Conservation (phyloP, 352 stramenopile species). For the Phytophthora pistaciae region DNA sequence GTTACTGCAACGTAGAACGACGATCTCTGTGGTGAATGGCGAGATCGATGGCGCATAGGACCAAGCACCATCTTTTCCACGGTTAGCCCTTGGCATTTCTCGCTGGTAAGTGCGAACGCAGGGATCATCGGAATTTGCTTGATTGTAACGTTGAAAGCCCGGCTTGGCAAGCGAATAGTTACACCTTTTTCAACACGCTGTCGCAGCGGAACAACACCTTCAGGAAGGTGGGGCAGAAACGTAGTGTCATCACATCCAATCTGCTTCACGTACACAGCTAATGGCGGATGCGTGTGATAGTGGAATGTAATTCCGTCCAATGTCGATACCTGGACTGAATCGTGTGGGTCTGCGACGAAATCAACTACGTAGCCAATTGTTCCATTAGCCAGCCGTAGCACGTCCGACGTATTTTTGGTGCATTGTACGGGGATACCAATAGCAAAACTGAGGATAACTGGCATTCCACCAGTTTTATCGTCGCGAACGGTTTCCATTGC, state of each 20-base stretch:
- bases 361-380: constrained; percentile 9
- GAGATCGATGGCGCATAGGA: constrained; percentile 1
- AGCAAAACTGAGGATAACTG: background rate
- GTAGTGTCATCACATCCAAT: background rate
- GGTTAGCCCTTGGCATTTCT: constrained; percentile 14
- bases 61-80: constrained; percentile 10
- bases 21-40: constrained; percentile 1
- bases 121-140: background rate
- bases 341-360: background rate
- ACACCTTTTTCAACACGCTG: background rate
- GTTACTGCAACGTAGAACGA: background rate
- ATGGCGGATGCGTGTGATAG: background rate
- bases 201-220: background rate
- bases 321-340: background rate
- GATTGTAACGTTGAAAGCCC: background rate
- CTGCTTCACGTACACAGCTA: background rate
- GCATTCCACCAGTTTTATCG: constrained; percentile 8
- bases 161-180: background rate
- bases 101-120: constrained; percentile 3
- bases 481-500: background rate
- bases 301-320: background rate
- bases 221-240: background rate
- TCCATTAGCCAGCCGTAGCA: constrained; percentile 3
- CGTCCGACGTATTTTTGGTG: constrained; percentile 1
- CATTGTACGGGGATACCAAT: constrained; percentile 7